These are phyloP conservation scores for Priceomyces castillae DNA, from an alignment of 805 yeast genomes.

Conservation along the genomic window DNA sequence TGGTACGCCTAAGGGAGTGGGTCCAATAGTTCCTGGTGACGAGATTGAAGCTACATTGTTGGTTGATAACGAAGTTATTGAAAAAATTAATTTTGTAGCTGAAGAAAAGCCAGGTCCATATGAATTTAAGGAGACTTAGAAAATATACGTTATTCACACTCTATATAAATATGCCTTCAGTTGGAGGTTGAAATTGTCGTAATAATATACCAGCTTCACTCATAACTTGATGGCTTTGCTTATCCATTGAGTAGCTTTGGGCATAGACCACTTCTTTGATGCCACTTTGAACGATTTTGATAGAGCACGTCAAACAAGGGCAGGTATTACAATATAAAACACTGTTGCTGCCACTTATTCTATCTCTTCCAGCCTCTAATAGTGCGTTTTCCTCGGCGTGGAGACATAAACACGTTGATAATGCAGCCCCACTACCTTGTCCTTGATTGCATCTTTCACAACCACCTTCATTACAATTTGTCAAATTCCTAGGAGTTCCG, in stretches of 20 bases:
- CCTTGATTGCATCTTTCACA: conserved; percentile 85
- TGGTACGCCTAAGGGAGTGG: conserved; percentile 99
- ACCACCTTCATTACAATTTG: conserved; percentile 94
- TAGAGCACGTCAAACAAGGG: conserved; percentile 94
- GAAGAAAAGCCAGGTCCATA: conserved; percentile 50
- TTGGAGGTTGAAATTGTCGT: conserved; percentile 48
- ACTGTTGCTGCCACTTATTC: conserved; percentile 57
- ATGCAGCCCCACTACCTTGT: conserved; percentile 55
- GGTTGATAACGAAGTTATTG: conserved; percentile 55
- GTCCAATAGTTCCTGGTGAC: conserved; percentile 78
- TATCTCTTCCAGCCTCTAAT: conserved; percentile 87
- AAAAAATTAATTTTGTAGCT: conserved; percentile 53
- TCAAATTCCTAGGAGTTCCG: conserved; percentile 89
- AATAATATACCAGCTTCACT: conserved; percentile 69
- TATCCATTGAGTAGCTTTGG: conserved; percentile 91
- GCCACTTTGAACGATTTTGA: conserved; percentile 92
- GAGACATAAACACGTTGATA: conserved; percentile 85
- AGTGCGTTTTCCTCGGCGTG: conserved; percentile 98
- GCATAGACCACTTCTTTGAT: conserved; percentile 89
- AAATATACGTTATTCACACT: not conserved
- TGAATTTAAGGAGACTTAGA: conserved; percentile 30
- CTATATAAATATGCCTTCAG: conserved; percentile 38
- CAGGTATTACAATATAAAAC: conserved; percentile 92
- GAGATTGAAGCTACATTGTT: conserved; percentile 59
- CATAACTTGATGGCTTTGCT: conserved; percentile 65